phyloP scores from a whole-genome alignment of 306 rosid genomes.

The Dryas octopetala region DNA sequence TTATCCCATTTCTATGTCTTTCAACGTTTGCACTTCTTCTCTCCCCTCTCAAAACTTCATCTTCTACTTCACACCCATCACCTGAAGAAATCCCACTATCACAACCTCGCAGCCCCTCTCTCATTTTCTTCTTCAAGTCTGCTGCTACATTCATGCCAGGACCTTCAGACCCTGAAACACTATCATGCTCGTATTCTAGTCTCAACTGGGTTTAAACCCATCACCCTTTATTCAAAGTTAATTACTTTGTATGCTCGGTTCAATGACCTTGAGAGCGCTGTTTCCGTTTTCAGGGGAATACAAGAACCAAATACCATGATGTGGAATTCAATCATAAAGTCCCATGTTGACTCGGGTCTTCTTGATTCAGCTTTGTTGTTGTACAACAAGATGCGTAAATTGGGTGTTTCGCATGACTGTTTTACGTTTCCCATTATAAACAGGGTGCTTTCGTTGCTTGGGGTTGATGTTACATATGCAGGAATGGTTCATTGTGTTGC shows the following conservation, averaged over 20 bases:
- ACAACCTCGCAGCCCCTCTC: constrained; percentile 4
- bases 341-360: constrained; percentile 39
- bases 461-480: constrained; percentile 30
- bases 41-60: constrained; percentile 9
- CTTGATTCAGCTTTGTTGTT: constrained; percentile 32
- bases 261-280: constrained; percentile 32
- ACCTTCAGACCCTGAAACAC: constrained; percentile 32
- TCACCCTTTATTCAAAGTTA: constrained; percentile 23
- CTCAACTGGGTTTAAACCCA: constrained; percentile 27
- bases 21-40: constrained; percentile 15
- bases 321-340: constrained; percentile 48
- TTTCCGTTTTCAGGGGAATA: constrained; percentile 26
- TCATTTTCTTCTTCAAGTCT: background rate
- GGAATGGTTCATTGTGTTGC: constrained; percentile 52
- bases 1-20: constrained; percentile 27
- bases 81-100: constrained; percentile 37
- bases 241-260: constrained; percentile 33
- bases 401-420: constrained; percentile 42
- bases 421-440: constrained; percentile 49
- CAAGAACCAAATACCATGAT: constrained; percentile 25
- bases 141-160: constrained; percentile 26
- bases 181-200: constrained; percentile 37
- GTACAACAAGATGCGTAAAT: constrained; percentile 43
- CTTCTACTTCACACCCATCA: constrained; percentile 49
- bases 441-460: constrained; percentile 27